Evolutionary conservation across 306 rosid species (phyloP).

Genomic region (Hylodesmum podocarpum): DNA sequence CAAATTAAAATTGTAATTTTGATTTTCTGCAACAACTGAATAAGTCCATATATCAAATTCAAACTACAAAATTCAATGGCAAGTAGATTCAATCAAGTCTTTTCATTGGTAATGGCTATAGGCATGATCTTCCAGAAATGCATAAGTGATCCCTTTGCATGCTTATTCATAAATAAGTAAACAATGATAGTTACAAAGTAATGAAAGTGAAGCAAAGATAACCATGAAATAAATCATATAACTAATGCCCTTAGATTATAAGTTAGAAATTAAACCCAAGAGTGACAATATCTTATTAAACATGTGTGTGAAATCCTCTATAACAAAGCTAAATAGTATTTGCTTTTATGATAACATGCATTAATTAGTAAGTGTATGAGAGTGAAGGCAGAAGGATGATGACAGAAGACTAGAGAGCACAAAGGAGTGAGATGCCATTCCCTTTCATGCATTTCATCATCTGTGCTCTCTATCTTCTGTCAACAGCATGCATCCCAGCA

Average conservation of each 20-base stretch:
- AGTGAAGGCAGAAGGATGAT: neutral
- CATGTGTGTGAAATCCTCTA: too few relatives aligned
- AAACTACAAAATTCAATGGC: neutral
- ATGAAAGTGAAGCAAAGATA: neutral
- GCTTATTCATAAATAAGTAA: neutral
- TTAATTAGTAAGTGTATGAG: neutral
- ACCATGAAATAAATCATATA: neutral
- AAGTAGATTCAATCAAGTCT: neutral
- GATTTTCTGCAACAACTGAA: neutral
- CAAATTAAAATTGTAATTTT: neutral
- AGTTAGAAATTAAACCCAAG: too few relatives aligned
- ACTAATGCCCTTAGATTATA: neutral
- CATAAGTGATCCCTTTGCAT: neutral
- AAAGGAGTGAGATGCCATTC: constrained; percentile 63
- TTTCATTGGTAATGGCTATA: neutral
- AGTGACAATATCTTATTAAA: too few relatives aligned
- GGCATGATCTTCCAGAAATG: neutral
- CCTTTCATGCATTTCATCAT: constrained; percentile 55
- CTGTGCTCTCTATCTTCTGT: constrained; percentile 95
- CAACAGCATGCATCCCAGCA: constrained; percentile 51
- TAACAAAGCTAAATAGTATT: neutral
- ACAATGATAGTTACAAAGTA: neutral
- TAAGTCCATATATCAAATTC: neutral
- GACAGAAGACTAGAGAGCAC: constrained; percentile 95
- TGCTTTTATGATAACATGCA: neutral